Conservation (phyloP, 2,329 filamentous ascomycete species). For the Waltergamsia citrina region DNA sequence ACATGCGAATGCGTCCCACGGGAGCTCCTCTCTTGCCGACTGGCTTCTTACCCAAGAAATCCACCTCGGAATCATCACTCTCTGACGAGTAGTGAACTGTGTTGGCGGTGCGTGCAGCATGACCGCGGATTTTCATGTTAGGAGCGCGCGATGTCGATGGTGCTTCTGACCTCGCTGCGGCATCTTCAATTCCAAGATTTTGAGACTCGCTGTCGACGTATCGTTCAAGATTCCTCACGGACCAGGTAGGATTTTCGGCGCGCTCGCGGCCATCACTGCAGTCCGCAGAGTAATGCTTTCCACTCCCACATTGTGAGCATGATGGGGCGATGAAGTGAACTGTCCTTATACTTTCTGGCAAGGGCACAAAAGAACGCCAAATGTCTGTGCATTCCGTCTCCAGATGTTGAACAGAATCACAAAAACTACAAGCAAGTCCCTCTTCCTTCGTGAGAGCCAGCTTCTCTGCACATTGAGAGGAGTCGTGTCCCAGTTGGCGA, state of each 20-base stretch:
- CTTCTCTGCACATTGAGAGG: slow-evolving; percentile 43
- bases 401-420: slow-evolving; percentile 43
- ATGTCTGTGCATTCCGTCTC: slow-evolving; percentile 51
- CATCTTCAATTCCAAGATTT: slow-evolving; percentile 25
- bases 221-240: slow-evolving; percentile 32
- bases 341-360: slow-evolving; percentile 28
- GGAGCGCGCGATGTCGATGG: slow-evolving; percentile 9
- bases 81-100: slow-evolving; percentile 34
- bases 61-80: slow-evolving; percentile 34
- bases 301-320: slow-evolving; percentile 46
- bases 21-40: slow-evolving; percentile 18
- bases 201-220: slow-evolving; percentile 38
- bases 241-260: slow-evolving; percentile 38
- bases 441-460: slow-evolving; percentile 42
- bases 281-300: slow-evolving; percentile 47
- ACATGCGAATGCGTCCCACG: slow-evolving; percentile 26
- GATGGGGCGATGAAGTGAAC: slow-evolving; percentile 39
- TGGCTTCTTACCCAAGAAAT: slow-evolving; percentile 27
- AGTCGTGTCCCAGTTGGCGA: slow-evolving; percentile 49
- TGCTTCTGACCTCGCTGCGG: slow-evolving; percentile 1
- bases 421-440: slow-evolving; percentile 50
- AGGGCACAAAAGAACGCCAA: slow-evolving; percentile 47
- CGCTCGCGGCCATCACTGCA: slow-evolving; percentile 26
- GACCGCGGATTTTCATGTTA: slow-evolving; percentile 22
- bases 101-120: slow-evolving; percentile 23